Percentiles rank a stretch among this genome's conserved stretches.
phyloP scores from a whole-genome alignment of 768 basidiomycete species.

The Leccinum ochraceum region DNA sequence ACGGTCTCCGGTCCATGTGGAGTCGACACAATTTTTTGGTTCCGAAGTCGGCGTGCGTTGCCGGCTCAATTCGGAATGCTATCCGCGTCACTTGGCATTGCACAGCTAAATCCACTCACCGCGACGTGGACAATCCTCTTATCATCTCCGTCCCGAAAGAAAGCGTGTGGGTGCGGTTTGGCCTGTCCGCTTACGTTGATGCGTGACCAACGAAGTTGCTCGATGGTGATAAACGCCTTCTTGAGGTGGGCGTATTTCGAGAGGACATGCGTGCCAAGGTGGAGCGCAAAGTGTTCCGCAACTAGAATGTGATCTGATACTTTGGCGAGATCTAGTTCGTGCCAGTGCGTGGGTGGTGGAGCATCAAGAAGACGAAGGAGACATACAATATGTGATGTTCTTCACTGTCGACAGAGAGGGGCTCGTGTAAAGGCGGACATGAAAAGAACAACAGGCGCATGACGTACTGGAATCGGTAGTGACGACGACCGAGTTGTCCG shows the following conservation, averaged over 20 bases:
- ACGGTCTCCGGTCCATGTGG: constrained; percentile 18
- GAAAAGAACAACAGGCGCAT: not conserved
- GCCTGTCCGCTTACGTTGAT: constrained; percentile 53
- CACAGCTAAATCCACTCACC: constrained; percentile 36
- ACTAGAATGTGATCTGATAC: constrained; percentile 82
- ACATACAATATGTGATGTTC: constrained; percentile 64
- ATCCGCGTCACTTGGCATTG: constrained; percentile 4
- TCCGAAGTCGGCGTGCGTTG: constrained; percentile 8
- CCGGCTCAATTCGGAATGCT: constrained; percentile 23
- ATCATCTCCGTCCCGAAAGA: constrained; percentile 89
- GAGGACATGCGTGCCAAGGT: constrained; percentile 82
- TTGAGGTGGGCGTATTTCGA: constrained; percentile 76
- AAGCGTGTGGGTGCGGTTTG: constrained; percentile 73
- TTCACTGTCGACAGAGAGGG: constrained; percentile 45
- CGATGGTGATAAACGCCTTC: constrained; percentile 68
- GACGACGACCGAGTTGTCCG: constrained; percentile 86
- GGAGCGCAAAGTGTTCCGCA: constrained; percentile 85
- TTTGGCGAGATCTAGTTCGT: constrained; percentile 72
- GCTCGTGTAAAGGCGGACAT: not conserved
- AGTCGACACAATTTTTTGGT: constrained; percentile 3
- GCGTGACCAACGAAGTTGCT: constrained; percentile 84
- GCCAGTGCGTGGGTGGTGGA: not conserved
- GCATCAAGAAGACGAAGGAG: not conserved
- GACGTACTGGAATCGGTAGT: constrained; percentile 88
- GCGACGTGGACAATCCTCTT: constrained; percentile 67